Conservation (phyloP, 495 filamentous ascomycete genomes). For the Aspergillus bridgeri region DNA sequence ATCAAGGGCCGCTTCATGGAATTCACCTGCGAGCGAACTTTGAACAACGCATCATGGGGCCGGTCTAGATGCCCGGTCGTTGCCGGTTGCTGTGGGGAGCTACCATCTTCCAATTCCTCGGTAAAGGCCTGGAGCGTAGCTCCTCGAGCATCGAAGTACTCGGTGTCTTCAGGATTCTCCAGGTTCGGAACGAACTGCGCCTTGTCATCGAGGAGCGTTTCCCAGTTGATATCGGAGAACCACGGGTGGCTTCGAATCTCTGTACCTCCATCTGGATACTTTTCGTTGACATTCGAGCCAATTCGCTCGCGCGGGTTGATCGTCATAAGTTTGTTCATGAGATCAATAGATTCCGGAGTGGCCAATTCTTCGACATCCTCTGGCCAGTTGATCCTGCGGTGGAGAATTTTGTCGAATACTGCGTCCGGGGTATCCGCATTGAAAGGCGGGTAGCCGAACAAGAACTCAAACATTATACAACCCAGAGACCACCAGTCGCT, state of each 20-base stretch:
- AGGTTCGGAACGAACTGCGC: conserved; percentile 91
- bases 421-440: conserved; percentile 86
- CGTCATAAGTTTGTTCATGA: conserved; percentile 88
- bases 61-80: conserved; percentile 65
- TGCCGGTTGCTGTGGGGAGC: conserved; percentile 55
- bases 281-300: conserved; percentile 78
- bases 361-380: conserved; percentile 65
- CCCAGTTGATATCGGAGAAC: conserved; percentile 88
- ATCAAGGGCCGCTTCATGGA: conserved; percentile 83
- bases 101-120: conserved; percentile 90
- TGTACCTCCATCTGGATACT: conserved; percentile 74
- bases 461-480: conserved; percentile 94
- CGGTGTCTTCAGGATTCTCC: conserved; percentile 94
- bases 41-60: conserved; percentile 90
- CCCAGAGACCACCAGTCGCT: conserved; percentile 99
- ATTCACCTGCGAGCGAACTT: conserved; percentile 82
- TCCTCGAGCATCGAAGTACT: conserved; percentile 93
- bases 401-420: conserved; percentile 94
- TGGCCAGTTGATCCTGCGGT: conserved; percentile 86
- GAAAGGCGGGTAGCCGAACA: conserved; percentile 91
- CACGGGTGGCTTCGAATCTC: conserved; percentile 87
- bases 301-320: conserved; percentile 75
- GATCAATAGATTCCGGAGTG: conserved; percentile 82
- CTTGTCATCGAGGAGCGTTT: conserved; percentile 83
- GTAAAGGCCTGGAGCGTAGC: conserved; percentile 85